phyloP scores from a whole-genome alignment of 306 rosid genomes.

The Argentina anserina region DNA sequence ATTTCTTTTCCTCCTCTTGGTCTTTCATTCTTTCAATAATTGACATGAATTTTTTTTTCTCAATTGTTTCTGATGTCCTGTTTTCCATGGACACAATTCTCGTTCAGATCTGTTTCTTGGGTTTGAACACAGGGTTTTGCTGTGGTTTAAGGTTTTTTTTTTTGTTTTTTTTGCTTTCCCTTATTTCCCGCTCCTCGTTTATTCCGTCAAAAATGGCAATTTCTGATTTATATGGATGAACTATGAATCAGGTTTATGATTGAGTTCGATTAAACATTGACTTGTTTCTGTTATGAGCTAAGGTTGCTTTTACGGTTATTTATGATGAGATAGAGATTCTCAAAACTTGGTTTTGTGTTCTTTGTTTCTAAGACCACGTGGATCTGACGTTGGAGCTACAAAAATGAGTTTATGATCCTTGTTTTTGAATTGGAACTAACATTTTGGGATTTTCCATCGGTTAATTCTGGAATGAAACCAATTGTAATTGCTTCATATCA shows the following conservation, averaged over 20 bases:
- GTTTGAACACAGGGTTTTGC: conserved; percentile 31
- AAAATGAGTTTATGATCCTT: conserved; percentile 8
- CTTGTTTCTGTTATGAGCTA: not conserved
- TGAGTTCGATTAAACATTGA: not conserved
- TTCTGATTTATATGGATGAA: conserved; percentile 4
- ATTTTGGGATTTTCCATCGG: not conserved
- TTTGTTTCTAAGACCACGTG: conserved; percentile 2
- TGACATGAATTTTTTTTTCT: not conserved
- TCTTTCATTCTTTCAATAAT: not conserved
- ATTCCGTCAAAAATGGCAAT: conserved; percentile 3
- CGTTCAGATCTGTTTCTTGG: conserved; percentile 15
- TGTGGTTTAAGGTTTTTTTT: conserved; percentile 30
- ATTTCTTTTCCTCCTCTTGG: not conserved
- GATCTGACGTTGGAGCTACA: conserved; percentile 30
- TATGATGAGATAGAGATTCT: too few relatives aligned
- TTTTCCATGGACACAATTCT: conserved; percentile 12
- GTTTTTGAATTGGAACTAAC: not conserved
- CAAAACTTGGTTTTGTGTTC: not conserved
- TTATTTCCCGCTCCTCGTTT: conserved; percentile 11
- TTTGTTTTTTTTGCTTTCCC: not conserved
- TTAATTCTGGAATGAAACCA: not conserved
- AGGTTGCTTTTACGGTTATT: conserved; percentile 3
- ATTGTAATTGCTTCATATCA: conserved; percentile 14
- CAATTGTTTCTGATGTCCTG: conserved; percentile 19
- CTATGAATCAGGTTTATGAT: conserved; percentile 1